Conservation (phyloP, 441 rosid species). For the Brassica balearica region DNA sequence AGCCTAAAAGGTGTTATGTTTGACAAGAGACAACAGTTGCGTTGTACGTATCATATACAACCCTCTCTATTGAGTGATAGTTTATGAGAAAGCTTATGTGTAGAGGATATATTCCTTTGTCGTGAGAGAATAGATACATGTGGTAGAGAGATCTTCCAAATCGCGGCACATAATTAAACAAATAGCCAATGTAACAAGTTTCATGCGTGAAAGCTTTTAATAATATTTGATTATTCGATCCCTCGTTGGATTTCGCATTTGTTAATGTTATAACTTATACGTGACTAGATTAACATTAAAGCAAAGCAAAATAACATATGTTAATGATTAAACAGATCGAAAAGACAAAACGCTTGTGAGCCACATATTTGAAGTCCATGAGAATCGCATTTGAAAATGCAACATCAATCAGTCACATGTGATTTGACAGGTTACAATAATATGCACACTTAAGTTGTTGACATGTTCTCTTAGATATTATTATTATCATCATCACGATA, state of each 20-base stretch:
- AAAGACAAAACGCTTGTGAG: slow-evolving; percentile 15
- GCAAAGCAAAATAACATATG: background rate
- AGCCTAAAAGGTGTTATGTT: background rate
- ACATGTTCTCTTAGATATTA: slow-evolving; percentile 25
- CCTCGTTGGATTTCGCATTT: slow-evolving; percentile 3
- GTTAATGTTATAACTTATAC: slow-evolving; percentile 1
- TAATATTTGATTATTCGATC: slow-evolving; percentile 3
- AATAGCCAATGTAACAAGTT: slow-evolving; percentile 1
- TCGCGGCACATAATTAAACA: slow-evolving; percentile 4
- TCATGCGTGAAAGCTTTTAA: background rate
- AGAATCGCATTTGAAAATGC: slow-evolving; percentile 36
- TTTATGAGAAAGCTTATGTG: slow-evolving; percentile 13
- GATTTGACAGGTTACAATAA: slow-evolving; percentile 31
- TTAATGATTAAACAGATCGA: slow-evolving; percentile 4
- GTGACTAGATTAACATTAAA: slow-evolving; percentile 3
- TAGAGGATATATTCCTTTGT: background rate
- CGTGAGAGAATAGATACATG: background rate
- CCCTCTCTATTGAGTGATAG: background rate
- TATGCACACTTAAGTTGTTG: slow-evolving; percentile 29
- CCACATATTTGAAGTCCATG: slow-evolving; percentile 30
- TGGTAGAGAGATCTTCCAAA: slow-evolving; percentile 25
- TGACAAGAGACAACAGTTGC: background rate
- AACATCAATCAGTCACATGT: slow-evolving; percentile 23
- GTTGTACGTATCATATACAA: background rate
- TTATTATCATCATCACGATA: background rate